Conservation (phyloP, 176 grass and related monocot genomes). For the Coix lacrymajobi region DNA sequence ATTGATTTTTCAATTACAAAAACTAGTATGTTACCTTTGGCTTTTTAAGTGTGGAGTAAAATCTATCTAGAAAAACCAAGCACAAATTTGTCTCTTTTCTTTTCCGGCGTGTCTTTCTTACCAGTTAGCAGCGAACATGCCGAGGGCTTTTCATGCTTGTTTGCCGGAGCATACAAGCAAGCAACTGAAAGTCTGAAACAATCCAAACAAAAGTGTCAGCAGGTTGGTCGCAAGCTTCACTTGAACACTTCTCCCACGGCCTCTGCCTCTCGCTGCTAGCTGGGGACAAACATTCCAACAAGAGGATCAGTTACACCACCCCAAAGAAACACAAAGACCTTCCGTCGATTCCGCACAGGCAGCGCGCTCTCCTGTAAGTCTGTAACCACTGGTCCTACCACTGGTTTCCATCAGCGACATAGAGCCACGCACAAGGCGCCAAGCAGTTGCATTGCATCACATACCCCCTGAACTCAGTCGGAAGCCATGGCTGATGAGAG, state of each 20-base stretch:
- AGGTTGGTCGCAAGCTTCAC: neutral
- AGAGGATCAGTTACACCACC: neutral
- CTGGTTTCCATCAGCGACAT: neutral
- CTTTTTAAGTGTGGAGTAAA: neutral
- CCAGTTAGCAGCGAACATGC: neutral
- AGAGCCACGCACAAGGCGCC: slow-evolving; percentile 17
- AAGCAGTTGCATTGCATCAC: neutral
- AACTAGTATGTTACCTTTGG: neutral
- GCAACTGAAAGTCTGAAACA: neutral
- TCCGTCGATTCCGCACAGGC: neutral
- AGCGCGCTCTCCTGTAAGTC: neutral
- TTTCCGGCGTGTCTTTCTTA: neutral
- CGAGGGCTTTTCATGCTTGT: neutral
- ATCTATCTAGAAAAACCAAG: too few relatives aligned
- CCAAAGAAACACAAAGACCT: neutral
- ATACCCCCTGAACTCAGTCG: neutral
- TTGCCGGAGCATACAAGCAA: neutral
- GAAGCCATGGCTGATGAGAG: neutral
- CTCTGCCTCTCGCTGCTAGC: neutral
- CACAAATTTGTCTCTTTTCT: neutral
- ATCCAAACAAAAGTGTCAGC: neutral
- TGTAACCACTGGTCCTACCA: slow-evolving; percentile 1
- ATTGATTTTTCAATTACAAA: neutral
- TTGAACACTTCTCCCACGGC: neutral
- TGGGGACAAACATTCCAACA: neutral